These are phyloP conservation scores for Daucus carota DNA, from an alignment of 129 eudicot species.

Conservation along the genomic window DH1_v3.0 NC_030384.2:36434001-36434500, in stretches of 20 bases:
- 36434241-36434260: background rate
- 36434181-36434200: background rate
- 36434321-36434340: background rate
- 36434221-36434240: too few relatives aligned
- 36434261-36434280: background rate
- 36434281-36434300: background rate
- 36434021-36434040: background rate
- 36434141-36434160: background rate
- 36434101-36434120: background rate
- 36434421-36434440: background rate
- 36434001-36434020: background rate
- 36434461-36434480: too few relatives aligned
- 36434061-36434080: background rate
- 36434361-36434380: background rate
- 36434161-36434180: background rate
- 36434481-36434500: too few relatives aligned
- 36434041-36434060: background rate
- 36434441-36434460: background rate
- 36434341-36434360: background rate
- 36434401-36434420: background rate
- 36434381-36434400: background rate
- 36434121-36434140: background rate
- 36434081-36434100: background rate
- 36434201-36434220: background rate
- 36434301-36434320: background rate